Conservation (phyloP, 2,329 filamentous ascomycete species). For the Byssothecium circinans region DNA sequence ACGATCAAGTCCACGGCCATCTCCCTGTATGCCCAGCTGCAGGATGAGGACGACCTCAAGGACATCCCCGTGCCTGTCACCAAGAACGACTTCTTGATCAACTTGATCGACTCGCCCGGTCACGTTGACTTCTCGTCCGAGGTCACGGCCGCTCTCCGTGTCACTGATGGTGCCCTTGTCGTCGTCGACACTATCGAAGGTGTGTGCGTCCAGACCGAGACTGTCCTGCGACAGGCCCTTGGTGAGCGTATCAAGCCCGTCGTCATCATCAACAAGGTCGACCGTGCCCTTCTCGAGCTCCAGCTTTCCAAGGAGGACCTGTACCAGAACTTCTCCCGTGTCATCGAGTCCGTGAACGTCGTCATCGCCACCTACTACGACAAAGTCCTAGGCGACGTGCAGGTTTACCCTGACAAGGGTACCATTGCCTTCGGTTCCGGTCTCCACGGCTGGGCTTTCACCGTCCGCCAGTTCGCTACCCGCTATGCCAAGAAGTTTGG, state of each 20-base stretch:
- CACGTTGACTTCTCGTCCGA: slow-evolving; percentile 99
- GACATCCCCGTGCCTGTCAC: slow-evolving; percentile 89
- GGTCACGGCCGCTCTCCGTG: slow-evolving; percentile 98
- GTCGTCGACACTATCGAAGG: slow-evolving; percentile 99
- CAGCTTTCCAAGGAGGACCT: slow-evolving; percentile 98
- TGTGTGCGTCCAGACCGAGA: slow-evolving; percentile 99
- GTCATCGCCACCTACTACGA: slow-evolving; percentile 99
- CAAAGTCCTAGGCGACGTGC: slow-evolving; percentile 94
- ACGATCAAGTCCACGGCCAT: slow-evolving; percentile 99
- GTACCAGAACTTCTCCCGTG: slow-evolving; percentile 99
- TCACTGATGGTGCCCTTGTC: slow-evolving; percentile 98
- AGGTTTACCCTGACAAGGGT: slow-evolving; percentile 97
- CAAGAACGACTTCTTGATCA: slow-evolving; percentile 98
- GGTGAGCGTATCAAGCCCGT: slow-evolving; percentile 99
- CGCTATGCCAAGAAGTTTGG: slow-evolving; percentile 99
- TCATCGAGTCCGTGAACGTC: slow-evolving; percentile 99
- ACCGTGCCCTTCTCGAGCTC: slow-evolving; percentile 97
- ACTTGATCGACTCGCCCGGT: slow-evolving; percentile 99
- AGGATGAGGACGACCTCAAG: slow-evolving; percentile 84
- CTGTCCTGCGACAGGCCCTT: slow-evolving; percentile 96
- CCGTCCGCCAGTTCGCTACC: slow-evolving; percentile 92
- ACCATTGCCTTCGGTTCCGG: slow-evolving; percentile 99
- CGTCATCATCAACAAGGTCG: slow-evolving; percentile 99
- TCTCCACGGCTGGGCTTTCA: slow-evolving; percentile 99
- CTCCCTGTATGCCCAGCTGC: slow-evolving; percentile 88